These are phyloP conservation scores for Naganishia antarctica DNA, from an alignment of 768 basidiomycete genomes.

Conservation along the genomic window DNA sequence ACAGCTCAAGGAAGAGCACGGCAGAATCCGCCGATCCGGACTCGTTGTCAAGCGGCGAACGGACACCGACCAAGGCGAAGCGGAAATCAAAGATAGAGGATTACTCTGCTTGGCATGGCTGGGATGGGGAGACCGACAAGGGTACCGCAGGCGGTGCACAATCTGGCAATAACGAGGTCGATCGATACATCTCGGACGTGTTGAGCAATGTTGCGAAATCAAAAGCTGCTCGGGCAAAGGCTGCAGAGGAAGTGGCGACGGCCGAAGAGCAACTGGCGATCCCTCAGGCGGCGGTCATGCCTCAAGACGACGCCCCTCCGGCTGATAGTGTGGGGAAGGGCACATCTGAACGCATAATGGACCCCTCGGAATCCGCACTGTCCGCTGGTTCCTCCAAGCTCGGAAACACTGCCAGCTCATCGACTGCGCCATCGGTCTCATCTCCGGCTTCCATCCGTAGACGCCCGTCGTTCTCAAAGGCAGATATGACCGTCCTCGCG, in stretches of 20 bases:
- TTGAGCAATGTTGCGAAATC: constrained; percentile 12
- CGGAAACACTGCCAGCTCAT: background rate
- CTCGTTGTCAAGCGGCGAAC: background rate
- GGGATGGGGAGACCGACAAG: constrained; percentile 23
- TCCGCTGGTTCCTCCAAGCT: too few relatives aligned
- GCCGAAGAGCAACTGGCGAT: background rate
- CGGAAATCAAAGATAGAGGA: constrained; percentile 21
- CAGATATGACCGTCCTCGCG: constrained; percentile 10
- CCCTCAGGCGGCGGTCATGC: background rate
- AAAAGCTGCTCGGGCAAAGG: constrained; percentile 4
- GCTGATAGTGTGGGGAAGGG: too few relatives aligned
- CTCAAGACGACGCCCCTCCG: background rate
- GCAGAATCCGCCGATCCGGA: background rate
- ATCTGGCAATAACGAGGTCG: background rate
- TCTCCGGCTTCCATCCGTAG: background rate
- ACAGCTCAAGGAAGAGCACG: background rate
- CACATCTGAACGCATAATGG: too few relatives aligned
- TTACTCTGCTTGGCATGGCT: constrained; percentile 21
- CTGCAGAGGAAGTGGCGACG: background rate
- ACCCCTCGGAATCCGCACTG: too few relatives aligned
- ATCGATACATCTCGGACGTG: constrained; percentile 14
- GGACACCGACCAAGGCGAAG: too few relatives aligned
- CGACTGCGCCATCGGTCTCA: constrained; percentile 1
- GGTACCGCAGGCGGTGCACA: background rate
- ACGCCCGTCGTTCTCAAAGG: background rate